These are phyloP conservation scores for Agaricus subrufescens DNA, from an alignment of 768 basidiomycete genomes.

Conservation along the genomic window DNA sequence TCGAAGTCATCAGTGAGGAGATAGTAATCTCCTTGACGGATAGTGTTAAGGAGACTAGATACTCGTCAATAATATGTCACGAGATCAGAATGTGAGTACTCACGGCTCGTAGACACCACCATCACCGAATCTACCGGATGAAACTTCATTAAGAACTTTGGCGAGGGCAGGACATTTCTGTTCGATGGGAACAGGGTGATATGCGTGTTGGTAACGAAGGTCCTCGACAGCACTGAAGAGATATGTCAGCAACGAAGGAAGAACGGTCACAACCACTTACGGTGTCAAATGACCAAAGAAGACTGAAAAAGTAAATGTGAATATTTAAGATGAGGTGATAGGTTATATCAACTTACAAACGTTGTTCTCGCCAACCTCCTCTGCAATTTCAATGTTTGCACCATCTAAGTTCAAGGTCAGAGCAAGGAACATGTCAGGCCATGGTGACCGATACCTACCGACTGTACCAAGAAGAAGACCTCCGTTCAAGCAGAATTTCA, in stretches of 20 bases:
- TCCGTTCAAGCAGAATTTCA: slow-evolving; percentile 91
- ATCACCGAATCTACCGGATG: slow-evolving; percentile 79
- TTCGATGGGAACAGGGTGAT: slow-evolving; percentile 77
- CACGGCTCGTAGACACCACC: slow-evolving; percentile 80
- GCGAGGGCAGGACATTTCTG: slow-evolving; percentile 82
- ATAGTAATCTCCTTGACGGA: slow-evolving; percentile 74
- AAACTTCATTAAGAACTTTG: slow-evolving; percentile 70
- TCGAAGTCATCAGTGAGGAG: slow-evolving; percentile 92
- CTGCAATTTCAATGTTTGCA: slow-evolving; percentile 95
- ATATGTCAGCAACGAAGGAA: background rate
- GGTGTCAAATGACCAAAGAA: slow-evolving; percentile 89
- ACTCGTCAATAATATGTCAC: slow-evolving; percentile 18
- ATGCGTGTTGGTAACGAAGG: slow-evolving; percentile 80
- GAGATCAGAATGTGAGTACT: slow-evolving; percentile 22
- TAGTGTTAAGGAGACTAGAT: slow-evolving; percentile 64
- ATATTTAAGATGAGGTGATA: background rate
- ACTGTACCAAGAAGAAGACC: slow-evolving; percentile 86
- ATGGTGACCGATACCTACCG: slow-evolving; percentile 28
- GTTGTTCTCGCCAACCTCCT: slow-evolving; percentile 88
- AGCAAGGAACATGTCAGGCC: background rate
- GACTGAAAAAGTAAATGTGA: slow-evolving; percentile 38
- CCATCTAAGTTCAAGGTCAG: slow-evolving; percentile 50
- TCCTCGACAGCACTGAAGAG: slow-evolving; percentile 66
- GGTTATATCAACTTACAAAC: slow-evolving; percentile 61
- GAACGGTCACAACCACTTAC: slow-evolving; percentile 19